Conservation (phyloP, 2,329 filamentous ascomycete species). For the Sporothrix dimorphospora region DNA sequence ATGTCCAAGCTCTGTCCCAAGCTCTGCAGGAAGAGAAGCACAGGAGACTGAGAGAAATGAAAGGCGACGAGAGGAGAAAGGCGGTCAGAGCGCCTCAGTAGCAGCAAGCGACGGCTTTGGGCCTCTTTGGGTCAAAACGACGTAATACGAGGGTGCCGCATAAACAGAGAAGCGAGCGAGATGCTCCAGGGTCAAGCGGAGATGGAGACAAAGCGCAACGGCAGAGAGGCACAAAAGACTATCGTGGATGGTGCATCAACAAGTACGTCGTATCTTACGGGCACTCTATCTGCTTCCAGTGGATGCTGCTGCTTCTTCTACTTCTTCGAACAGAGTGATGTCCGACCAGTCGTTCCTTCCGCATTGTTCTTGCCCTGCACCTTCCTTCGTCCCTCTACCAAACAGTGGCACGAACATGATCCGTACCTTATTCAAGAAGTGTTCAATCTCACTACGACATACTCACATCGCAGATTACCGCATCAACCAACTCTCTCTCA, state of each 20-base stretch:
- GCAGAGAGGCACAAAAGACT: not conserved
- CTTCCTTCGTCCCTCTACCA: not conserved
- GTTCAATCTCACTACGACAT: not conserved
- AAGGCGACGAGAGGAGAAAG: not conserved
- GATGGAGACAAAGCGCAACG: not conserved
- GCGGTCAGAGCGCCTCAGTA: conserved; percentile 13
- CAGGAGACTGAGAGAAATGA: not conserved
- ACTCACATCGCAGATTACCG: not conserved
- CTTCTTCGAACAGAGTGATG: not conserved
- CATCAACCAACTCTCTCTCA: not conserved
- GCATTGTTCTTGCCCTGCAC: not conserved
- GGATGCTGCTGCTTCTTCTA: not conserved
- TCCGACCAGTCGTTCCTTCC: conserved; percentile 18
- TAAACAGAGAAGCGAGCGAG: conserved; percentile 14
- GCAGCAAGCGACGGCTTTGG: not conserved
- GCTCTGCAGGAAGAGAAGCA: not conserved
- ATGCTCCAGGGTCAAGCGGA: not conserved
- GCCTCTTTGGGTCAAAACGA: not conserved
- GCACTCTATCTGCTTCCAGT: not conserved
- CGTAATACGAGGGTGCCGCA: not conserved
- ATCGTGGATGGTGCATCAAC: not conserved
- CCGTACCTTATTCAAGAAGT: not conserved
- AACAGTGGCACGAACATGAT: not conserved
- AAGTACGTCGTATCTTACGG: not conserved
- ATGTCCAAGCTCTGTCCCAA: no score